Base-by-base conservation (phyloP, 371 early-diverging fungal genomes). In the Mucor racemosus region DNA sequence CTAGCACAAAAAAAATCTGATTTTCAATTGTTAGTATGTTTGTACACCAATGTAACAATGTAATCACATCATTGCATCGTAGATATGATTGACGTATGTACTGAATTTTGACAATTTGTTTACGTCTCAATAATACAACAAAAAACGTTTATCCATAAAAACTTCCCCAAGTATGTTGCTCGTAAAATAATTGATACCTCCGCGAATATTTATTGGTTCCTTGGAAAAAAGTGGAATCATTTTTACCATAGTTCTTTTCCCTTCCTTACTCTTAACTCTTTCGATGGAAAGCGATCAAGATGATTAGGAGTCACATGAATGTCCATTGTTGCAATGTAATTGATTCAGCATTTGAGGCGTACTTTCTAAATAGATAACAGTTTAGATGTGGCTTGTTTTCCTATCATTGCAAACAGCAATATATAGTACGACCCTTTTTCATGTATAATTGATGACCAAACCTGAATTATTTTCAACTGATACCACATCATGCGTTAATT, bases 401-500 rank as follows among this genome's bases (percentile, higher is more conserved):
- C 21, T 19, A 19, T 10, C 46, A 44, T 46, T 46, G 46, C 26
- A 26, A 26, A 26, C 46, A 46, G 46, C 46, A 46, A 19, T 19
- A 19, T 46, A 19, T 19, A 26, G 26, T n/a, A 46, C 19, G 8
- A 7, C 17, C 17, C 21, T 19, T 19, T 46, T 46, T 17, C 46
- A 19, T 46, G 46, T 46, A 46, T 46, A 46, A 46, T 46, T 19
- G 19, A 46, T 46, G 46, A 46, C 46, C 46, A 46, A 46, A n/a
- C 8, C 19, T 0, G 4, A 9, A 10, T 19, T 19, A 10, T 9
- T 54, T 54, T 19, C 26, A 54, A 33, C 40, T 62, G 62, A 53
- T 62, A 62, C 62, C 62, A 38, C 58, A 65, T 65, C 65, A 65
- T 65, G 58, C 48, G 36, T n/a, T 19, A 56, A 56, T 33, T 58